phyloP scores from a whole-genome alignment of 2,329 filamentous ascomycete genomes.

The Xylaria sp. region DNA sequence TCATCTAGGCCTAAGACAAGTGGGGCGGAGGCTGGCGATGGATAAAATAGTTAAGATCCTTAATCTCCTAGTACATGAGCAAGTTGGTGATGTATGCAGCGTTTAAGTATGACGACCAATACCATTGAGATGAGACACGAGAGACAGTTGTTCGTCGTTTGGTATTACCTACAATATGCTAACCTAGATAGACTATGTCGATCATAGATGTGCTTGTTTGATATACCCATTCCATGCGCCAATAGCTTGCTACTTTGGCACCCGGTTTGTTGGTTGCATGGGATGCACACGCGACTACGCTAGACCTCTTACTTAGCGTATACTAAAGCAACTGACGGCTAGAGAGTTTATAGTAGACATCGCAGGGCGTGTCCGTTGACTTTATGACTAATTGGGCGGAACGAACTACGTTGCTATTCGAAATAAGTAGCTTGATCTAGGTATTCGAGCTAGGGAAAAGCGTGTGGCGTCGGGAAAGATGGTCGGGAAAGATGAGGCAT shows the following conservation, averaged over 20 bases:
- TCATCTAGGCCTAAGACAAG: constrained; percentile 2
- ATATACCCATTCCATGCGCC: neutral
- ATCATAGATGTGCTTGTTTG: neutral
- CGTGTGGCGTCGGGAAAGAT: neutral
- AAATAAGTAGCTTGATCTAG: neutral
- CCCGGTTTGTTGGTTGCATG: neutral
- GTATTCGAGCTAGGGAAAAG: neutral
- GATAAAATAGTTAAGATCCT: neutral
- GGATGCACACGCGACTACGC: neutral
- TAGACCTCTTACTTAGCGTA: neutral
- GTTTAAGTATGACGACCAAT: too few species aligned
- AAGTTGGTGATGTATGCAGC: neutral
- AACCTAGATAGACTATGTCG: neutral
- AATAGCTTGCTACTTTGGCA: neutral
- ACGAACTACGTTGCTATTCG: neutral
- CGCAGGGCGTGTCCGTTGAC: constrained; percentile 24
- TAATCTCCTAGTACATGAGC: neutral
- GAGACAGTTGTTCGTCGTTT: too few species aligned
- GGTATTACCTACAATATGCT: too few species aligned
- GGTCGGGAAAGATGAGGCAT: neutral
- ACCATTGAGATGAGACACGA: too few species aligned
- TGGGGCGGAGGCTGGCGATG: constrained; percentile 7
- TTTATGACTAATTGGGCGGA: constrained; percentile 9
- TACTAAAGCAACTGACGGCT: neutral
- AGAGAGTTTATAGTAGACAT: neutral